These are phyloP conservation scores for Leonotis leonurus DNA, from an alignment of 257 asterid species.

Conservation along the genomic window DNA sequence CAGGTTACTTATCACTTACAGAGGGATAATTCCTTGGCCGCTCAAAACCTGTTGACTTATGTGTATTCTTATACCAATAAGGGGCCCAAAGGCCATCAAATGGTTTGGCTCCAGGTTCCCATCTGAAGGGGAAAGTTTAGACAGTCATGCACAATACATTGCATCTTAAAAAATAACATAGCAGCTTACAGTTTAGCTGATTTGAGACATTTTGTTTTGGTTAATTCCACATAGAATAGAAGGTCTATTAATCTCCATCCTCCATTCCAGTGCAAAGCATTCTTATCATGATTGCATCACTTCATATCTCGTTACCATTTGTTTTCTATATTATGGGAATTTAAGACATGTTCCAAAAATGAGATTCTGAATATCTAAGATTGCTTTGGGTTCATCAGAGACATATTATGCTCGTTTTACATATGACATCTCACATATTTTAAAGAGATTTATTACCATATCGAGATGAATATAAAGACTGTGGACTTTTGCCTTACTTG, in stretches of 20 bases:
- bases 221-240: neutral
- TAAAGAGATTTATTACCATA: neutral
- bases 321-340: neutral
- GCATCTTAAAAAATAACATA: neutral
- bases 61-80: slow-evolving; percentile 61
- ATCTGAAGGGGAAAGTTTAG: slow-evolving; percentile 37
- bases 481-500: slow-evolving; percentile 39
- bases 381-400: neutral
- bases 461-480: neutral
- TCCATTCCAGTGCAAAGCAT: neutral
- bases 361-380: neutral
- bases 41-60: slow-evolving; percentile 54
- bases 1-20: slow-evolving; percentile 29
- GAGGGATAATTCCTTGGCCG: slow-evolving; percentile 47
- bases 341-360: neutral
- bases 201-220: neutral
- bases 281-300: neutral
- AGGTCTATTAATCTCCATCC: neutral
- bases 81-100: slow-evolving; percentile 85
- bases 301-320: neutral
- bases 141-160: slow-evolving; percentile 5
- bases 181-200: neutral
- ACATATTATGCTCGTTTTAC: neutral
- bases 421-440: neutral
- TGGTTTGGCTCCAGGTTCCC: slow-evolving; percentile 80